Base-by-base conservation (phyloP, 768 basidiomycete species). In the Coprinellus micaceus region DNA sequence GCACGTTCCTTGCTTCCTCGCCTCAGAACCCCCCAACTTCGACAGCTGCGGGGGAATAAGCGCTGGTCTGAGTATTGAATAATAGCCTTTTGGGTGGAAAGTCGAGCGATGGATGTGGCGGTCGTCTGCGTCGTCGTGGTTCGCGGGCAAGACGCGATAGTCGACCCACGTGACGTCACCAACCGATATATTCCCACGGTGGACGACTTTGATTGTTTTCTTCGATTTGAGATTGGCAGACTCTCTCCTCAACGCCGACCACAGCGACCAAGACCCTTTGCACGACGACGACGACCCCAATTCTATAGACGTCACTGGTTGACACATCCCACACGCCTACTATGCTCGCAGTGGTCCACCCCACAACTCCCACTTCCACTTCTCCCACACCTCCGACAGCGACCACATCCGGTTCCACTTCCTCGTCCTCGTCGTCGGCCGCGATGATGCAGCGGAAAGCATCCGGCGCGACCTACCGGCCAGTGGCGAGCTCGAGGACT, bases 311-410 rank as follows among this genome's bases (percentile, higher is more conserved):
- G 19, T 12, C 36, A 53, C 19, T 24, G 24, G 25, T 53, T 43
- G 26, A 17, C 15, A 26, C 25, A 24, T 40, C 26, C 15, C 41
- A 41, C 22, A 24, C 7, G 13, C 24, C 46, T 17, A 46, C 53
- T 43, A 54, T 54, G 53, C 53, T 54, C 24, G 53, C 53, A 9
- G 40, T 54, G 40, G 53, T 54, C 26, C 53, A 45, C 22, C 53
- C 53, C 41, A 29, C 28, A 9, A 45, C 53, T 9, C 41, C 40
- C 28, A 54, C 17, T 33, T 15, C 25, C 17, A 36, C 41, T 19
- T 30, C 53, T 22, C 43, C 28, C 41, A 29, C 53, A 11, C 43
- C 53, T 30, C 24, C 53, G 43, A 45, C 53, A 24, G 30, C 33
- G 21, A 24, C 45, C 9, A 51, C 33, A 29, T 10, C 49, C 26